phyloP scores from a whole-genome alignment of 441 rosid species.

The Kokia cookei region DNA sequence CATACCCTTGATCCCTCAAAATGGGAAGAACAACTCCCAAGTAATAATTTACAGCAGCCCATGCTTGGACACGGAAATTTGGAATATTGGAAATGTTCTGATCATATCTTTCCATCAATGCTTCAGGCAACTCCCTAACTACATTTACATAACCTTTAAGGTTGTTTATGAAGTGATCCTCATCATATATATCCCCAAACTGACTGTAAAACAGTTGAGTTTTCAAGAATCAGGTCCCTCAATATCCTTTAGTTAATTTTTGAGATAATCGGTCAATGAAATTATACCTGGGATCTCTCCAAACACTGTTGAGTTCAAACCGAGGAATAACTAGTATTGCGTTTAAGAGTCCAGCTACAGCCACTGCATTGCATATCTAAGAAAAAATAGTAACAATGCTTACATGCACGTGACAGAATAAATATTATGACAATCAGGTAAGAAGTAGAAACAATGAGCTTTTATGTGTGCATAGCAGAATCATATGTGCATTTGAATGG shows the following conservation, averaged over 20 bases:
- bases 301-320: constrained; percentile 70
- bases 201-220: constrained; percentile 42
- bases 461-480: neutral
- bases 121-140: constrained; percentile 67
- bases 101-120: constrained; percentile 51
- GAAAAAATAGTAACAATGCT: constrained; percentile 5
- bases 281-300: constrained; percentile 85
- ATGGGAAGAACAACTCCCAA: constrained; percentile 56
- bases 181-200: constrained; percentile 80
- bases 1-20: constrained; percentile 68
- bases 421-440: neutral
- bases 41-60: constrained; percentile 74
- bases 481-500: neutral
- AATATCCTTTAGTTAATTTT: neutral
- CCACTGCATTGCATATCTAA: constrained; percentile 96
- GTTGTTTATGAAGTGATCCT: constrained; percentile 63
- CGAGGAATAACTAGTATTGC: constrained; percentile 75
- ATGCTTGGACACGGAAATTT: constrained; percentile 61
- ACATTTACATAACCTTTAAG: constrained; percentile 65
- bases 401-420: neutral
- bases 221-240: neutral
- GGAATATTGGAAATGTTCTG: constrained; percentile 57
- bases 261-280: neutral
- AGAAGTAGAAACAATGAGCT: neutral
- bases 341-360: constrained; percentile 85